phyloP scores from a whole-genome alignment of 169 alveolate genomes.

The Plasmodium yoelii region DNA sequence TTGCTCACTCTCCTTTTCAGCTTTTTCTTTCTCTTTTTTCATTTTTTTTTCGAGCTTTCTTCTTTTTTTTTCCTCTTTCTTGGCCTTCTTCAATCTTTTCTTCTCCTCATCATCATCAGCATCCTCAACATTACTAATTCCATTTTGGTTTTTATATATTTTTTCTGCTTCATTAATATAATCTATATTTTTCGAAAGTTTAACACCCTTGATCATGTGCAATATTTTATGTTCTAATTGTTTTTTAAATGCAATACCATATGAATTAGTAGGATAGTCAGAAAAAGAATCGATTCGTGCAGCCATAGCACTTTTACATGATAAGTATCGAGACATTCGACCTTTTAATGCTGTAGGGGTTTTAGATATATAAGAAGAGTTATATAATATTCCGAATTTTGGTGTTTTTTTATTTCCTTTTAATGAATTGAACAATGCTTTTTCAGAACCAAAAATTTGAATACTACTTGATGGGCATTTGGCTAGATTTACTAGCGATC shows the following conservation, averaged over 20 bases:
- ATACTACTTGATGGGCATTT: slow-evolving; percentile 98
- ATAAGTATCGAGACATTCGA: slow-evolving; percentile 96
- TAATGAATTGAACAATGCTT: slow-evolving; percentile 98
- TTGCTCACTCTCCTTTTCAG: not conserved
- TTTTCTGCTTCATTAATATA: slow-evolving; percentile 91
- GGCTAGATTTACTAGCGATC: slow-evolving; percentile 94
- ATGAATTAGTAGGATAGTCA: slow-evolving; percentile 85
- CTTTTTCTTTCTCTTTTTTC: slow-evolving; percentile 52
- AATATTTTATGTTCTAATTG: slow-evolving; percentile 96
- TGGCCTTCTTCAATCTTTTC: slow-evolving; percentile 74
- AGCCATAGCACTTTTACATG: slow-evolving; percentile 98
- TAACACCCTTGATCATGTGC: slow-evolving; percentile 89
- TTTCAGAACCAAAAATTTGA: slow-evolving; percentile 97
- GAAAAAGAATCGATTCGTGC: slow-evolving; percentile 96
- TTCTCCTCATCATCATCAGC: slow-evolving; percentile 72
- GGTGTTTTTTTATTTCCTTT: slow-evolving; percentile 98
- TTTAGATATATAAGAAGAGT: slow-evolving; percentile 96
- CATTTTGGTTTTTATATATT: slow-evolving; percentile 77
- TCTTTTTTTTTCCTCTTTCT: slow-evolving; percentile 79
- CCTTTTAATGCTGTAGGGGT: slow-evolving; percentile 97
- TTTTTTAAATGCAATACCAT: slow-evolving; percentile 94
- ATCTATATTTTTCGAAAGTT: slow-evolving; percentile 88
- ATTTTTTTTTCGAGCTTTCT: slow-evolving; percentile 75
- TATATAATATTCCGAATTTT: slow-evolving; percentile 98
- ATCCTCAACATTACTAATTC: slow-evolving; percentile 19